Conservation (phyloP, 1,139 yeast species). For the Yamadazyma songkhlaensis region DNA sequence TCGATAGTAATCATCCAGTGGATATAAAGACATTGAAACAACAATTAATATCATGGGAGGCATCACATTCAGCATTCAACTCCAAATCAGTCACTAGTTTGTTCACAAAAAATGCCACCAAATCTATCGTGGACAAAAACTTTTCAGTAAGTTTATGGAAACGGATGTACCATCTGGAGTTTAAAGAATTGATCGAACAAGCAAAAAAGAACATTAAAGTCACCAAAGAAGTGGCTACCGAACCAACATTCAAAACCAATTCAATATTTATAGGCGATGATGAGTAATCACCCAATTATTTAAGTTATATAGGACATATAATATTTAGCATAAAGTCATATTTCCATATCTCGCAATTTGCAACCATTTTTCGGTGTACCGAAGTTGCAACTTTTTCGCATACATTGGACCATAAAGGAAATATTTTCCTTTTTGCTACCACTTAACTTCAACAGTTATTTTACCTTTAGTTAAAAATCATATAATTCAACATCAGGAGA, state of each 20-base stretch:
- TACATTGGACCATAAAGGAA: neutral
- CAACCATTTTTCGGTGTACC: neutral
- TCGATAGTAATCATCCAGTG: slow-evolving; percentile 72
- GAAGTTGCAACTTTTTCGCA: neutral
- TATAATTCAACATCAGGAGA: too few relatives aligned
- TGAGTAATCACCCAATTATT: neutral
- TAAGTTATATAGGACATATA: neutral
- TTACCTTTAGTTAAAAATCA: too few relatives aligned
- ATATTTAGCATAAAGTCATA: too few relatives aligned
- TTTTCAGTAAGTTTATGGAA: slow-evolving; percentile 52
- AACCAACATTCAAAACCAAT: neutral
- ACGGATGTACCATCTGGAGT: slow-evolving; percentile 47
- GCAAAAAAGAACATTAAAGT: slow-evolving; percentile 37
- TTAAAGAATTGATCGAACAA: slow-evolving; percentile 44
- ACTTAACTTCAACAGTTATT: neutral
- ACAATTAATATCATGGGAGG: slow-evolving; percentile 70
- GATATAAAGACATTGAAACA: slow-evolving; percentile 52
- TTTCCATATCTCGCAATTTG: neutral
- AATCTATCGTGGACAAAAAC: slow-evolving; percentile 35
- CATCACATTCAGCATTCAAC: slow-evolving; percentile 36
- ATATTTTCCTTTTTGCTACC: neutral
- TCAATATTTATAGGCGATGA: neutral
- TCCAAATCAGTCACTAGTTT: slow-evolving; percentile 18
- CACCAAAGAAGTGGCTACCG: neutral
- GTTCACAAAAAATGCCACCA: slow-evolving; percentile 22